phyloP scores from a whole-genome alignment of 2,329 filamentous ascomycete species.

The Metarhizium brunneum region DNA sequence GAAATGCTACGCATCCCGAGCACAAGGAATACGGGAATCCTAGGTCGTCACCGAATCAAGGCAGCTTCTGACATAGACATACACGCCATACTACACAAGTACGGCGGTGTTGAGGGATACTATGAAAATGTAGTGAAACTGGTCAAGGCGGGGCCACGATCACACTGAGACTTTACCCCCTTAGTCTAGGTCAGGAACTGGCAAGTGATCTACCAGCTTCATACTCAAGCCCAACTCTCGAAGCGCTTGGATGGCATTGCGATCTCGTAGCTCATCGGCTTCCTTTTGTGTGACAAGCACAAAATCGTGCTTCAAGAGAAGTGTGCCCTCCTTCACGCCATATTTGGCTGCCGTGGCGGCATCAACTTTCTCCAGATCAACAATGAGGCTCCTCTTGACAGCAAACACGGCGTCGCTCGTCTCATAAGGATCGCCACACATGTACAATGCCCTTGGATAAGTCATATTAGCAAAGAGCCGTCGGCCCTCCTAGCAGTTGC shows the following conservation, averaged over 20 bases:
- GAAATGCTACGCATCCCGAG: slow-evolving; percentile 88
- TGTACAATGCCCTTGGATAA: too few species aligned
- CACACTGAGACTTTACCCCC: slow-evolving; percentile 22
- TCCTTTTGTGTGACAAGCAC: neutral
- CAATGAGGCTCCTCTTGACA: neutral
- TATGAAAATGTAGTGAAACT: slow-evolving; percentile 52
- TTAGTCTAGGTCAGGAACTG: neutral
- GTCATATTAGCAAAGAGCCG: too few species aligned
- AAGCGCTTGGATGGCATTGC: neutral
- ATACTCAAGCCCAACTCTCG: neutral
- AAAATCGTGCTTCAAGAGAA: too few species aligned
- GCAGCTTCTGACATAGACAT: slow-evolving; percentile 21
- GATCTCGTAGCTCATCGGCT: neutral
- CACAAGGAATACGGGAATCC: slow-evolving; percentile 74
- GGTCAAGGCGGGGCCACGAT: slow-evolving; percentile 36
- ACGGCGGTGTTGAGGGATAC: slow-evolving; percentile 49
- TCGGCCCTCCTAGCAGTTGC: too few species aligned
- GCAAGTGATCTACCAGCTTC: neutral
- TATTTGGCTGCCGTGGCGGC: neutral
- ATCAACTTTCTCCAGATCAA: neutral
- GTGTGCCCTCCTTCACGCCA: neutral
- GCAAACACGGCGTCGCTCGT: too few species aligned
- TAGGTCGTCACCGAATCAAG: slow-evolving; percentile 40
- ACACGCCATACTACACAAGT: slow-evolving; percentile 34
- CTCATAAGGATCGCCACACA: too few species aligned